Conservation (phyloP, 169 alveolate species). For the Plasmodium yoelii region DNA sequence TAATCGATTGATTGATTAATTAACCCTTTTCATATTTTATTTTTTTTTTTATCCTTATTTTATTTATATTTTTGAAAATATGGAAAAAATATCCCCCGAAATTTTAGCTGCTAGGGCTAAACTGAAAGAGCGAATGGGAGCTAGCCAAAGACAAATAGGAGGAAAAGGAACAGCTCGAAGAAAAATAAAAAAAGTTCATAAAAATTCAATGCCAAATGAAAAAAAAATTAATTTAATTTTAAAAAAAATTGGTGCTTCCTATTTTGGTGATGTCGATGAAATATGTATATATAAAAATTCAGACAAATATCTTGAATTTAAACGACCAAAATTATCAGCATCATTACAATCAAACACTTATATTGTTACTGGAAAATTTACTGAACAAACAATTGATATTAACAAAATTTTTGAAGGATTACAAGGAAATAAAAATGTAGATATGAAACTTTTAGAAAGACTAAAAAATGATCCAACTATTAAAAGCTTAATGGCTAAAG, state of each 20-base stretch:
- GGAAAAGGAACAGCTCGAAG: constrained; percentile 97
- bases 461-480: constrained; percentile 78
- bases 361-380: constrained; percentile 94
- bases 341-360: constrained; percentile 95
- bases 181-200: constrained; percentile 92
- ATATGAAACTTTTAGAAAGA: constrained; percentile 78
- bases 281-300: constrained; percentile 95
- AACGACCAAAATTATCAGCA: constrained; percentile 94
- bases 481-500: constrained; percentile 70
- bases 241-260: constrained; percentile 94
- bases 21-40: neutral
- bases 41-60: neutral
- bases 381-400: constrained; percentile 90
- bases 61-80: constrained; percentile 7
- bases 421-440: constrained; percentile 83
- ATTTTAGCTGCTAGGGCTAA: constrained; percentile 94
- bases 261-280: constrained; percentile 96
- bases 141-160: constrained; percentile 93
- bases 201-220: constrained; percentile 92
- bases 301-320: constrained; percentile 93
- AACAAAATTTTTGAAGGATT: constrained; percentile 86
- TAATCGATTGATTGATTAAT: neutral
- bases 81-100: constrained; percentile 89
- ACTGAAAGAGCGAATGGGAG: constrained; percentile 93
- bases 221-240: constrained; percentile 93